Base-by-base conservation (phyloP, 2,329 filamentous ascomycete genomes). In the Ambrosiella cleistominuta region DNA sequence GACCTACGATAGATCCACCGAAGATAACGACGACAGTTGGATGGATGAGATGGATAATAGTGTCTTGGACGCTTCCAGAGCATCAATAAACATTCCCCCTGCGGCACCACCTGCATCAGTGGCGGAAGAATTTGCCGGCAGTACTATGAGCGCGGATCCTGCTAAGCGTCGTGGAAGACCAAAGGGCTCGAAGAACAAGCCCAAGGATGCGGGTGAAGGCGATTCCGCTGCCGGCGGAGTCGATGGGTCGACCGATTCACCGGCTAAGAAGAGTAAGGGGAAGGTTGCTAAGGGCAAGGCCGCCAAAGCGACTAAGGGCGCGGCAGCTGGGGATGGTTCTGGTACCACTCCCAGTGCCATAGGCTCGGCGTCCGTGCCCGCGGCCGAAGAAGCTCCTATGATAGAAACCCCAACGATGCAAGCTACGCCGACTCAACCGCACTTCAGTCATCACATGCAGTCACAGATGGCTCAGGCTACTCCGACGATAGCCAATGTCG, bases 111-210 rank as follows among this genome's bases (percentile, higher is more conserved):
- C 27, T 27, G 27, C 27, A 27, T 5, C 4, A 27, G 27, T 27
- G 27, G 27, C 27, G 27, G 27, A 27, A 5, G 27, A 27, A 27
- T 27, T 27, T 27, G 27, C 27, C 27, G 4, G 3, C 27, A 27
- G 27, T 3, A 27, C 54, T 15, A 51, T 57, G 35, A 44, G 37
- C 3, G 39, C 49, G 35, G 54, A 60, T 19, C 55, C 65, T 19
- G 54, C 65, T 40, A 78, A 74, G 63, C 71, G 76, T 55, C 71
- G 77, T 61, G 78, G 78, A 13, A 70, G 78, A 15, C 78, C 78
- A 7, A 80, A 79, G 62, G 78, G 74, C 0, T 73, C 74, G 12
- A 75, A 71, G 61, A 74, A 71, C 57, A 71, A 72, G 37, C 65
- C 67, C 13, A 74, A 68, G 58, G 62, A 66, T 7, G 62, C 56